These are phyloP conservation scores for Hirschfeldia incana DNA, from an alignment of 345 rosid species.

Conservation along the genomic window DNA sequence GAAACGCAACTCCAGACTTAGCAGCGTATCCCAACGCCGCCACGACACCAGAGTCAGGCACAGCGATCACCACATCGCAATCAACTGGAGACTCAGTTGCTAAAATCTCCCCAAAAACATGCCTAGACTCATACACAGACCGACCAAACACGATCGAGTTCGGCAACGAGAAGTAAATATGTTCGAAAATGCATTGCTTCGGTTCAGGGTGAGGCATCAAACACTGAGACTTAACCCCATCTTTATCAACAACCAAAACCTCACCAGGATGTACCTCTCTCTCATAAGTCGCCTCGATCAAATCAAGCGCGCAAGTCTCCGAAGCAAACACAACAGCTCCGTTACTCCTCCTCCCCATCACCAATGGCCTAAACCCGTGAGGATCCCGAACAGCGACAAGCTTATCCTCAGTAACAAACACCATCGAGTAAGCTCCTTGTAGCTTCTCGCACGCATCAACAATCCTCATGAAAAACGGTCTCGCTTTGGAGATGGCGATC, in stretches of 20 bases:
- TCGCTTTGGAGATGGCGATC: constrained; percentile 86
- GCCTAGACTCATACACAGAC: constrained; percentile 85
- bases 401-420: constrained; percentile 88
- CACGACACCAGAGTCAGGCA: constrained; percentile 96
- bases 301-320: constrained; percentile 95
- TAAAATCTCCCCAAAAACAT: constrained; percentile 70
- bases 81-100: constrained; percentile 79
- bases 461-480: constrained; percentile 85
- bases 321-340: constrained; percentile 94
- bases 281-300: constrained; percentile 92
- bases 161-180: constrained; percentile 84
- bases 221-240: constrained; percentile 80
- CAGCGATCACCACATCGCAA: constrained; percentile 95
- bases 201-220: constrained; percentile 67
- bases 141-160: constrained; percentile 82
- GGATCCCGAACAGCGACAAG: constrained; percentile 95
- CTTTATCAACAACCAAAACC: constrained; percentile 81
- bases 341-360: constrained; percentile 94
- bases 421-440: constrained; percentile 94
- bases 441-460: constrained; percentile 91
- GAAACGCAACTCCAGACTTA: constrained; percentile 81
- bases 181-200: constrained; percentile 93
- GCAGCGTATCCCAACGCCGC: constrained; percentile 92
- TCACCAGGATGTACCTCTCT: constrained; percentile 95
- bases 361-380: constrained; percentile 82